Evolutionary conservation across 2,329 filamentous ascomycete species (phyloP), one percentile per base, ranked within the genome.

Genomic region (Pleochaeta shiraiana): DNA sequence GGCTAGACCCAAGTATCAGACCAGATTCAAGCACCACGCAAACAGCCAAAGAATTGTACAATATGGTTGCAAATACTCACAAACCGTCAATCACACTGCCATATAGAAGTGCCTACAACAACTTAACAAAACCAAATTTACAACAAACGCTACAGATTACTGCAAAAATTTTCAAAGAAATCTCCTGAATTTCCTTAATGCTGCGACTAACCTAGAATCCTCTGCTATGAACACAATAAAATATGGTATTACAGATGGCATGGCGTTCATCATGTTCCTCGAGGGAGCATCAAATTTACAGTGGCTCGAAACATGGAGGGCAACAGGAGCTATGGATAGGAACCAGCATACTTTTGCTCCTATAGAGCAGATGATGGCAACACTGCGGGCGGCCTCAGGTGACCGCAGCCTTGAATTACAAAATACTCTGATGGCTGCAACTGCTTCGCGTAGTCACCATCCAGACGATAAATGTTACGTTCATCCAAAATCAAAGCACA

Each of bases 251-350:
- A 26, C 55, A 16, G 55, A 60, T 21, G 55, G 55, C 14, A 34
- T 60, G 14, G 26, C 3, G 16, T 33, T 30, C 7, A 37, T 60
- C 9, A 60, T 60, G 6, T 60, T 60, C 3, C 28, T 34, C 28
- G 3, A 60, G 31, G 55, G 28, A 60, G 34, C 28, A 34, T n/a
- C 28, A 11, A 26, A 60, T 37, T n/a, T 34, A 11, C 16, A 34
- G 28, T 60, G 55, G 55, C 55, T 60, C 12, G 55, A 60, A 59
- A 59, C 53, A n/a, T 59, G 53, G 53, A 59, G 53, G 24, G 53
- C 26, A 59, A 59, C 53, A 59, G 53, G 26, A 31, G 53, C 53
- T n/a, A 33, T 59, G 16, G 53, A 59, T 59, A 7, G 53, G 14
- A 24, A 59, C 28, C 53, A 59, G 28, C 5, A 59, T 7, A 3